These are phyloP conservation scores for Plantago major DNA, from an alignment of 257 asterid species.

Conservation along the genomic window DNA sequence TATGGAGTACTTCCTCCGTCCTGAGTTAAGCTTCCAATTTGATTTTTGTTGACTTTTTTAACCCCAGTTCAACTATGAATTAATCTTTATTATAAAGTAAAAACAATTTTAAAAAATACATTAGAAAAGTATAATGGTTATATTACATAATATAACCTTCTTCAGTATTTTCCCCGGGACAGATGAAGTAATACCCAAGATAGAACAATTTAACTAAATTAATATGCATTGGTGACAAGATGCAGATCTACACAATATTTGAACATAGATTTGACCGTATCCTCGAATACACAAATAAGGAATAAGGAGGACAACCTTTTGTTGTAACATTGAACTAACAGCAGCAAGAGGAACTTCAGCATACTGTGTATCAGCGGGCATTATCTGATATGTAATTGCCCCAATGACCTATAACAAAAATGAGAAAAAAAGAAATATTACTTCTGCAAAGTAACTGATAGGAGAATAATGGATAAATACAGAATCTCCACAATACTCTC, in stretches of 20 bases:
- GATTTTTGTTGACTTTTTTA: no score
- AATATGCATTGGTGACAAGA: background rate
- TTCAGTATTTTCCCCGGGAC: no score
- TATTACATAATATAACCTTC: no score
- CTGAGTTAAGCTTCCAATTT: no score
- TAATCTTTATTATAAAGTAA: no score
- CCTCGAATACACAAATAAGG: constrained; percentile 14
- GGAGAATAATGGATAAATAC: background rate
- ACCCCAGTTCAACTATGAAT: no score
- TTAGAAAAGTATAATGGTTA: no score
- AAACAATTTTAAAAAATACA: no score
- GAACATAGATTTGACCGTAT: background rate
- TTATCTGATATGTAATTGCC: constrained; percentile 81
- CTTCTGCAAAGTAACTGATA: constrained; percentile 7
- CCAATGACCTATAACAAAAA: constrained; percentile 55
- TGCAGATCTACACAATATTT: no score
- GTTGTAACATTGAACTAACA: constrained; percentile 58
- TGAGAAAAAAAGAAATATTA: constrained; percentile 1
- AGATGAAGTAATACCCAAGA: background rate
- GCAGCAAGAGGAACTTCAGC: constrained; percentile 97
- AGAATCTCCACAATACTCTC: background rate
- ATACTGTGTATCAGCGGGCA: constrained; percentile 79
- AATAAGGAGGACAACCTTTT: constrained; percentile 44
- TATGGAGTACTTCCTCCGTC: no score
- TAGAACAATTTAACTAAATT: background rate